Conservation (phyloP, 116 monocot genomes). For the Dioscorea cayenensis region DNA sequence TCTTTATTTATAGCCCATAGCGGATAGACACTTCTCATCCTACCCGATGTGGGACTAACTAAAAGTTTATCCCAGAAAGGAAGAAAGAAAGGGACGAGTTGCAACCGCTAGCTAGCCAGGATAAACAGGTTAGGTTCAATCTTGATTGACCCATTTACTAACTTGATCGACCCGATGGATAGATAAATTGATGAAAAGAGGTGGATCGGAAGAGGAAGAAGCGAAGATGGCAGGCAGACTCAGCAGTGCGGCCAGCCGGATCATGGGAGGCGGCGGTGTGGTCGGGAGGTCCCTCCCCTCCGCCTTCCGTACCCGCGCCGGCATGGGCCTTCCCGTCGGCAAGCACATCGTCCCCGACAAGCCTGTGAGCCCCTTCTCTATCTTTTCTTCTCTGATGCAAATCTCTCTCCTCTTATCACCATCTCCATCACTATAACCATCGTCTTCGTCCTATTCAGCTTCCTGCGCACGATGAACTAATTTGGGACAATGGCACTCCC, state of each 20-base stretch:
- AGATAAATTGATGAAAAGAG: too few species aligned
- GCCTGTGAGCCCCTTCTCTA: constrained; percentile 34
- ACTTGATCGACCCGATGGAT: too few species aligned
- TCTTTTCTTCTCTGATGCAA: constrained; percentile 8
- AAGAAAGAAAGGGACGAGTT: too few species aligned
- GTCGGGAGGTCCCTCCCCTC: constrained; percentile 34
- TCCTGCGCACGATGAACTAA: constrained; percentile 61
- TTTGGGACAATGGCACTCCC: constrained; percentile 92
- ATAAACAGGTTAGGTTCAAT: too few species aligned
- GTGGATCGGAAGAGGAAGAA: neutral
- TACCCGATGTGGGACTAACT: too few species aligned
- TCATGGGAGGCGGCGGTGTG: constrained; percentile 51
- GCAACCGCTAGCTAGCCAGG: too few species aligned
- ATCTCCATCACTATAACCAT: neutral
- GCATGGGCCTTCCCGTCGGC: constrained; percentile 94
- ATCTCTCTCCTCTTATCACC: neutral
- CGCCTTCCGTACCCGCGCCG: constrained; percentile 64
- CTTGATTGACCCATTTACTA: too few species aligned
- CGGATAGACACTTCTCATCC: too few species aligned
- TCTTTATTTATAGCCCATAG: too few species aligned
- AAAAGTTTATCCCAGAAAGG: too few species aligned
- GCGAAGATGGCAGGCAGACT: constrained; percentile 33
- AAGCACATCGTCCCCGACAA: constrained; percentile 81
- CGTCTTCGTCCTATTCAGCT: constrained; percentile 24
- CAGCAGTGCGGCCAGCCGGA: constrained; percentile 56